A percentile compares a stretch with the other conserved stretches of the same genome.
Evolutionary conservation across 768 basidiomycete species (phyloP).

Genomic region (Tephrocybe sp.): DNA sequence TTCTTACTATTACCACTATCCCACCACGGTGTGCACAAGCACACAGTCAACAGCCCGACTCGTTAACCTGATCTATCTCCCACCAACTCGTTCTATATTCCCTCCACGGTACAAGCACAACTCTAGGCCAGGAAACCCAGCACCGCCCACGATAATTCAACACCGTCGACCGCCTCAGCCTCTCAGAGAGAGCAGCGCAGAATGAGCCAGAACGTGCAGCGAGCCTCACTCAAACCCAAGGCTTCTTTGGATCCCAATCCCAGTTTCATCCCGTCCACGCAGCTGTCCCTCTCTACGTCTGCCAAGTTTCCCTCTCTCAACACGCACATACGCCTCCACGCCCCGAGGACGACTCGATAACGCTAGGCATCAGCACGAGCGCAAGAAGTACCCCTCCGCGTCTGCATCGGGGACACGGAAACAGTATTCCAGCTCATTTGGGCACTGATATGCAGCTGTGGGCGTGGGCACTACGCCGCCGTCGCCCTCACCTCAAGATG

Average conservation of each 20-base stretch:
- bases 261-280: background rate
- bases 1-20: no score
- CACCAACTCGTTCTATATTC: constrained; percentile 17
- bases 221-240: no score
- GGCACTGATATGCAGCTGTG: constrained; percentile 53
- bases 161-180: constrained; percentile 16
- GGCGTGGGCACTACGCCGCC: constrained; percentile 22
- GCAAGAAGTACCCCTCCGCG: no score
- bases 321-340: no score
- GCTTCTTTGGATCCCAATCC: background rate
- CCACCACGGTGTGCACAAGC: constrained; percentile 12
- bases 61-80: constrained; percentile 18
- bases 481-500: constrained; percentile 21
- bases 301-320: constrained; percentile 3
- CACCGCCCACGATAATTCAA: constrained; percentile 22
- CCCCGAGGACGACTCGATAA: no score
- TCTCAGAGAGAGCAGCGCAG: constrained; percentile 4
- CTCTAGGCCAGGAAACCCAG: constrained; percentile 1
- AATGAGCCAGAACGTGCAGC: no score
- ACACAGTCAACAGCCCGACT: constrained; percentile 2
- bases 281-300: background rate
- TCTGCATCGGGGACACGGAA: constrained; percentile 19
- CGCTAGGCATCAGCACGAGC: background rate
- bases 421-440: constrained; percentile 77
- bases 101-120: background rate